These are phyloP conservation scores for Talaromyces sp. DNA, from an alignment of 2,329 filamentous ascomycete species.

Conservation along the genomic window DNA sequence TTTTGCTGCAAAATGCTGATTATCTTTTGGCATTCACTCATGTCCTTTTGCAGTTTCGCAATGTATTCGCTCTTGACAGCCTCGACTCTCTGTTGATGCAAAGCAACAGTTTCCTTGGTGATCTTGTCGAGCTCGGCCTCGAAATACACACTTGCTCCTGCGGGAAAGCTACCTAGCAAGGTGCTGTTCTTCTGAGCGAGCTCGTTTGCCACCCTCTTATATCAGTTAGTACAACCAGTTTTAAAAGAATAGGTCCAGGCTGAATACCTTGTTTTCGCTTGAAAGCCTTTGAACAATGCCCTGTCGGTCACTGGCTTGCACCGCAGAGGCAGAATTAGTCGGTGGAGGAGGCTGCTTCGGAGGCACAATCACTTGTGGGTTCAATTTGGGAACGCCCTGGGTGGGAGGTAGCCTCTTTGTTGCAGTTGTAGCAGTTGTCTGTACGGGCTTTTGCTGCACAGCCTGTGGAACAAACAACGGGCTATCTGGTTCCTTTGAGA, in stretches of 20 bases:
- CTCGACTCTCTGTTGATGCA: conserved; percentile 7
- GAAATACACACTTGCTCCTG: neutral
- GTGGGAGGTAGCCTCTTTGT: too few relatives aligned
- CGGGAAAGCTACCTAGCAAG: neutral
- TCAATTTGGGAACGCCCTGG: too few relatives aligned
- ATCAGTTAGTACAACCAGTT: neutral
- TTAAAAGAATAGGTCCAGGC: neutral
- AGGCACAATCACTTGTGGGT: neutral
- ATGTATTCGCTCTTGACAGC: conserved; percentile 4
- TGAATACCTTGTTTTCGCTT: neutral
- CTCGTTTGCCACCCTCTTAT: neutral
- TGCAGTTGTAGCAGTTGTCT: neutral
- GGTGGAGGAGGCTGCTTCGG: neutral
- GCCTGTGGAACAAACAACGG: neutral
- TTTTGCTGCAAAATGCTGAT: conserved; percentile 3
- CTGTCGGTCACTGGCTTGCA: neutral
- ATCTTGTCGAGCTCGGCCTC: neutral
- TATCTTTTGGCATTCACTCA: conserved; percentile 7
- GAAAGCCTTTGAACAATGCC: neutral
- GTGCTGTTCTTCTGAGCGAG: neutral
- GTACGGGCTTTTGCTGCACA: too few relatives aligned
- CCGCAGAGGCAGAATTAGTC: neutral
- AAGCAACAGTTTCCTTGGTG: neutral
- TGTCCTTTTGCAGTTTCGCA: conserved; percentile 3
- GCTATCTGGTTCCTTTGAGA: neutral